These are phyloP conservation scores for Cyberlindnera americana DNA, from an alignment of 805 yeast genomes.

Conservation along the genomic window DNA sequence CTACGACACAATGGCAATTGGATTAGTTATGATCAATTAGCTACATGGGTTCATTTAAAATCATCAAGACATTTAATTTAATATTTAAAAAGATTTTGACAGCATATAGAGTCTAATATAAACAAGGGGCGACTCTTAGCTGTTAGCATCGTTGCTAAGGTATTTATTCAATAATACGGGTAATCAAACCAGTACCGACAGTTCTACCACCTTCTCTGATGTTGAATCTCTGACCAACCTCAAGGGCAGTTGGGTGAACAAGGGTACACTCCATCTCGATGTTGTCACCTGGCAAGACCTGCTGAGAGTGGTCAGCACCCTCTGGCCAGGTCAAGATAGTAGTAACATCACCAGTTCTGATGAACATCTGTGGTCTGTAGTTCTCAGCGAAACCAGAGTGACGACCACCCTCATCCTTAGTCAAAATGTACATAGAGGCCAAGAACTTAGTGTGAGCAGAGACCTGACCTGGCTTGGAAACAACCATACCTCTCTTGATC, in stretches of 20 bases:
- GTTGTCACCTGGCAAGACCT: constrained; percentile 98
- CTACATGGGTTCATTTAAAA: neutral
- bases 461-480: constrained; percentile 88
- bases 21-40: neutral
- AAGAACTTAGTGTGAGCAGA: constrained; percentile 91
- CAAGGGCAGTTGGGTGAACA: constrained; percentile 88
- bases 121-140: constrained; percentile 1
- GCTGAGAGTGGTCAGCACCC: constrained; percentile 79
- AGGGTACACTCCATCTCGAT: constrained; percentile 92
- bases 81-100: neutral
- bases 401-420: constrained; percentile 99
- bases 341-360: constrained; percentile 95
- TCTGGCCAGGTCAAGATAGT: constrained; percentile 86
- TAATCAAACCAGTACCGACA: constrained; percentile 97
- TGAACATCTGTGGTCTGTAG: constrained; percentile 97
- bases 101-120: neutral
- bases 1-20: neutral
- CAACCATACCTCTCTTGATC: constrained; percentile 94
- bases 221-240: constrained; percentile 97
- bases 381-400: constrained; percentile 95
- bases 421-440: constrained; percentile 87
- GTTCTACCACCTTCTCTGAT: constrained; percentile 99
- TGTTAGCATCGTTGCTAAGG: neutral
- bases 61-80: constrained; percentile 9
- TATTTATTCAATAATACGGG: constrained; percentile 69